phyloP scores from a whole-genome alignment of 164 flowering plant genomes.

The Kalanchoe fedtschenkoi region DNA sequence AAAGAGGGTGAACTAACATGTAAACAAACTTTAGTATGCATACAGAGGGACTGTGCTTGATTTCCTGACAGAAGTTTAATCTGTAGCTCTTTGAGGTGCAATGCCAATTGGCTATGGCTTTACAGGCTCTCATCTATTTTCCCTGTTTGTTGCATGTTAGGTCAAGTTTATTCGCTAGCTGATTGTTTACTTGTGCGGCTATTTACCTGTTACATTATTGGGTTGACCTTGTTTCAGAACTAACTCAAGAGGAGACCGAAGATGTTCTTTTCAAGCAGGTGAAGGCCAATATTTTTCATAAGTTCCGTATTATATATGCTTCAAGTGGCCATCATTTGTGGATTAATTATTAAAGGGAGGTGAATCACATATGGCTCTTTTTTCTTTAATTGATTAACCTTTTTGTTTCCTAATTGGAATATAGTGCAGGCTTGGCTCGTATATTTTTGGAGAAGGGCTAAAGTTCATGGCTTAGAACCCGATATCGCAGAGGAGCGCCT shows the following conservation, averaged over 20 bases:
- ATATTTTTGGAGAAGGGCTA: constrained; percentile 92
- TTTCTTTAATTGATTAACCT: not conserved
- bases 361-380: not conserved
- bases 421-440: constrained; percentile 75
- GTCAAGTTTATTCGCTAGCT: not conserved
- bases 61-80: not conserved
- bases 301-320: not conserved
- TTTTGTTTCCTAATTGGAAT: not conserved
- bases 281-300: constrained; percentile 6
- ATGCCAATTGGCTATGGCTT: not conserved
- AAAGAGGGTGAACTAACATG: not conserved
- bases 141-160: not conserved
- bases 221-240: constrained; percentile 33
- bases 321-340: not conserved
- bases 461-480: constrained; percentile 50
- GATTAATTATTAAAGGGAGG: not conserved
- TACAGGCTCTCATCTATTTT: not conserved
- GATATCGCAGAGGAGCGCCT: constrained; percentile 81
- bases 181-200: not conserved
- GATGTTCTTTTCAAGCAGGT: constrained; percentile 90
- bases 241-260: constrained; percentile 70
- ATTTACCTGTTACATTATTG: not conserved
- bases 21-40: too few species aligned
- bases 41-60: not conserved
- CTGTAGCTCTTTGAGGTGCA: not conserved